These are phyloP conservation scores for Clarireedia sp. DNA, from an alignment of 2,329 filamentous ascomycete genomes.

Conservation along the genomic window DNA sequence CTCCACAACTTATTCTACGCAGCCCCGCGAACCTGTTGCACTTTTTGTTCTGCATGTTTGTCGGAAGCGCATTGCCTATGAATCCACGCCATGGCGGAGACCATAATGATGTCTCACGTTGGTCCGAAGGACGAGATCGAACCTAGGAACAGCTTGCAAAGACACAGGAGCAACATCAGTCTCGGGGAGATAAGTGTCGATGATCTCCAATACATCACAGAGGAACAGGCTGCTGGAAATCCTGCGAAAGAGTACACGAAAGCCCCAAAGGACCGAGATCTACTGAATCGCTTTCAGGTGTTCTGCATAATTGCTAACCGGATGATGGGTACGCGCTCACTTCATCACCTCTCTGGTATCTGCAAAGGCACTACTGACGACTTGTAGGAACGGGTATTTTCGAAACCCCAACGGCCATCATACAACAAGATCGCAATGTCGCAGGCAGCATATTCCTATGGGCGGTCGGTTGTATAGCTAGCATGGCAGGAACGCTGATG, in stretches of 20 bases:
- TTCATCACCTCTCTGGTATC: no score
- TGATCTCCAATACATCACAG: neutral
- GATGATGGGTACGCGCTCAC: conserved; percentile 1
- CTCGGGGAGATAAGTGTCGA: neutral
- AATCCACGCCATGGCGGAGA: neutral
- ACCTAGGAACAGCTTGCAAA: neutral
- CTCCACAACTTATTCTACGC: no score
- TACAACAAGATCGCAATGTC: conserved; percentile 38
- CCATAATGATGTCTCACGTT: neutral
- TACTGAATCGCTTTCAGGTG: conserved; percentile 6
- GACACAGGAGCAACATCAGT: neutral
- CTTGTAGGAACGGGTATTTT: conserved; percentile 22
- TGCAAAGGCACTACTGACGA: neutral
- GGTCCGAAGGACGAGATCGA: neutral
- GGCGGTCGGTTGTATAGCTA: conserved; percentile 37
- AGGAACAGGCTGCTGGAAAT: neutral
- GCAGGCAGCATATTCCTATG: conserved; percentile 46
- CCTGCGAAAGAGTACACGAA: conserved; percentile 1
- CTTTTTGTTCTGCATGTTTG: no score
- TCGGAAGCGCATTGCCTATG: no score
- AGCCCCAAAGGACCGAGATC: neutral
- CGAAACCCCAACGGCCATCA: conserved; percentile 47
- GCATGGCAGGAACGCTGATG: conserved; percentile 18
- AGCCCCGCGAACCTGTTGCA: no score
- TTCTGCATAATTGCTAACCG: conserved; percentile 4